These are phyloP conservation scores for Tetracladium maxilliforme DNA, from an alignment of 2,329 filamentous ascomycete species.

Conservation along the genomic window DNA sequence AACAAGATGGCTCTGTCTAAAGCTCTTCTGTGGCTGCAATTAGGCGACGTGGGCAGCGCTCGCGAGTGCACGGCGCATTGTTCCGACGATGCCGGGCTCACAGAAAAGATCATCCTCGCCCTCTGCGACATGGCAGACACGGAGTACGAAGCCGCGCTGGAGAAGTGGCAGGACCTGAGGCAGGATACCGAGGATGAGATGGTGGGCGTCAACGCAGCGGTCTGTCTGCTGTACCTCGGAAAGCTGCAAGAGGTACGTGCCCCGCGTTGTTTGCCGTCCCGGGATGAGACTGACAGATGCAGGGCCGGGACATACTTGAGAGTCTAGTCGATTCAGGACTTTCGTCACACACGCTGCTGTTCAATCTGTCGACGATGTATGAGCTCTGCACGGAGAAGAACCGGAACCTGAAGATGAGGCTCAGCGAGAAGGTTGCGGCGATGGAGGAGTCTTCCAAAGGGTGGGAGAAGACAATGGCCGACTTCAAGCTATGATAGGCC, in stretches of 20 bases:
- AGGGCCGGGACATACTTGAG: conserved; percentile 56
- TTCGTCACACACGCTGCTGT: conserved; percentile 66
- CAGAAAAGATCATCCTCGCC: conserved; percentile 41
- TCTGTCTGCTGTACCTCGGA: conserved; percentile 72
- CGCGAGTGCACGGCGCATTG: conserved; percentile 29
- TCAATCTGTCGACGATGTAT: conserved; percentile 84
- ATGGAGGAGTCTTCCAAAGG: conserved; percentile 38
- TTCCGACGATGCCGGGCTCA: conserved; percentile 11
- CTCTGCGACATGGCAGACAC: conserved; percentile 69
- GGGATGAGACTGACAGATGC: conserved; percentile 10
- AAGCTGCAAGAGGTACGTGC: conserved; percentile 50
- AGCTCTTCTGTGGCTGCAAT: conserved; percentile 59
- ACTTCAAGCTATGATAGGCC: conserved; percentile 79
- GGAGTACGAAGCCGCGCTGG: conserved; percentile 48
- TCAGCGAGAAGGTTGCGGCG: conserved; percentile 56
- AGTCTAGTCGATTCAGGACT: conserved; percentile 43
- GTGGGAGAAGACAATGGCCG: conserved; percentile 56
- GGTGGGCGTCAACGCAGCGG: conserved; percentile 67
- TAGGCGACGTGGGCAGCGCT: conserved; percentile 64
- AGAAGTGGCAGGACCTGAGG: conserved; percentile 40
- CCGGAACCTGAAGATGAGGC: conserved; percentile 48
- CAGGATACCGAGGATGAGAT: conserved; percentile 42
- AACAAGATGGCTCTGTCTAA: conserved; percentile 29
- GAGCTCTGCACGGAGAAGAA: conserved; percentile 77
- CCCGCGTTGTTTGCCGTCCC: background rate